Percentiles rank a stretch among this genome's conserved stretches.
Evolutionary conservation across 2,329 filamentous ascomycete genomes (phyloP).

Genomic region (Colletotrichum costaricense): DNA sequence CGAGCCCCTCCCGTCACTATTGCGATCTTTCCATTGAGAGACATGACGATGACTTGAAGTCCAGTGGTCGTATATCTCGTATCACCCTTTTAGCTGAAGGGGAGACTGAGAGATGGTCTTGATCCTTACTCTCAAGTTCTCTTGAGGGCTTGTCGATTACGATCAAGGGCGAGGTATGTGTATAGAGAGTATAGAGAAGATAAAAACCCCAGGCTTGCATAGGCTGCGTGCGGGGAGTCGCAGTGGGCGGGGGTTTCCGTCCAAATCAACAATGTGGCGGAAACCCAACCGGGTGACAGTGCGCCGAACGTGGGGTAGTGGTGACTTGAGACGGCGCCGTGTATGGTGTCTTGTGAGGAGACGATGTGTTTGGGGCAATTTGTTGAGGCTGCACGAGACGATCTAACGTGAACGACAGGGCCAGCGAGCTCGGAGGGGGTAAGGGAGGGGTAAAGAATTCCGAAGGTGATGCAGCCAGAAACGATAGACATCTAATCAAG

Average conservation of each 20-base stretch:
- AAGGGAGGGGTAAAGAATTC: conserved; percentile 19
- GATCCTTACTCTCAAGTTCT: neutral
- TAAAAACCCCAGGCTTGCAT: too few relatives aligned
- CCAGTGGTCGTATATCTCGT: neutral
- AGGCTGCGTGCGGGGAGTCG: neutral
- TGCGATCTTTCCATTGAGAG: conserved; percentile 11
- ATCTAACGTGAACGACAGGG: neutral
- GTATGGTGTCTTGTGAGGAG: neutral
- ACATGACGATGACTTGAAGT: neutral
- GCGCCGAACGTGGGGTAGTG: conserved; percentile 10
- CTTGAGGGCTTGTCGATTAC: neutral
- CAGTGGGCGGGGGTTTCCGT: neutral
- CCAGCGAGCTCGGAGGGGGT: neutral
- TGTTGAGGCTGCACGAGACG: neutral
- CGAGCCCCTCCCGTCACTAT: conserved; percentile 28
- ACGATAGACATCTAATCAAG: neutral
- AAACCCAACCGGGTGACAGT: neutral
- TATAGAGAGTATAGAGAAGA: too few relatives aligned
- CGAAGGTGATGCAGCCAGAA: neutral
- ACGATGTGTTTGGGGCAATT: neutral
- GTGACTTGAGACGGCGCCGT: neutral
- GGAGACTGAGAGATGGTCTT: neutral
- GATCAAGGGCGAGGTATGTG: too few relatives aligned
- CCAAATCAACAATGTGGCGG: neutral
- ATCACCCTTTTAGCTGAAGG: neutral